Conservation (phyloP, 495 filamentous ascomycete genomes). For the Pseudoneurospora amorphoporcata region DNA sequence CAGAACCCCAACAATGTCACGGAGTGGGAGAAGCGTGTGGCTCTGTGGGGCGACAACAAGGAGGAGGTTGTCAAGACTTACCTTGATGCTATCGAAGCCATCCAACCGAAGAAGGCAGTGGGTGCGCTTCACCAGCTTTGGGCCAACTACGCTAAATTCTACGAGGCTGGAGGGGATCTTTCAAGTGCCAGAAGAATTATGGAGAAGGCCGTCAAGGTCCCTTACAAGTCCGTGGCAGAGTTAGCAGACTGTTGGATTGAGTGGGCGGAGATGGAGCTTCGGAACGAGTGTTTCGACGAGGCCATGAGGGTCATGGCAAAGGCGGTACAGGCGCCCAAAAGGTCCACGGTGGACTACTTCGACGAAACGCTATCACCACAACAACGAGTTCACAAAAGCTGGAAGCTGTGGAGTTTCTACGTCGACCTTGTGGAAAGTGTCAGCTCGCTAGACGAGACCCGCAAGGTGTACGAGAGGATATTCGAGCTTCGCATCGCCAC, state of each 20-base stretch:
- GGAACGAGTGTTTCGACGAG: slow-evolving; percentile 89
- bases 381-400: slow-evolving; percentile 96
- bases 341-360: slow-evolving; percentile 94
- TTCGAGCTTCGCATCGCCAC: slow-evolving; percentile 98
- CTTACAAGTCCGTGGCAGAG: slow-evolving; percentile 89
- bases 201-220: slow-evolving; percentile 96
- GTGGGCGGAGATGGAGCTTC: slow-evolving; percentile 96
- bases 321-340: slow-evolving; percentile 88
- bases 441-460: slow-evolving; percentile 81
- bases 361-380: slow-evolving; percentile 91
- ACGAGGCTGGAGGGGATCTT: slow-evolving; percentile 82
- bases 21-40: slow-evolving; percentile 95
- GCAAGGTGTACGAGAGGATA: slow-evolving; percentile 89
- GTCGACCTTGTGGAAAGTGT: slow-evolving; percentile 97
- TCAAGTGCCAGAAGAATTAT: slow-evolving; percentile 81
- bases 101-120: slow-evolving; percentile 89
- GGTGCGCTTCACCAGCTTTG: slow-evolving; percentile 92
- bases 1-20: slow-evolving; percentile 96
- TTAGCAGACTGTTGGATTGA: slow-evolving; percentile 97
- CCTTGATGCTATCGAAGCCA: slow-evolving; percentile 83
- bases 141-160: slow-evolving; percentile 97
- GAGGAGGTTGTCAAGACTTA: slow-evolving; percentile 88
- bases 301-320: slow-evolving; percentile 95
- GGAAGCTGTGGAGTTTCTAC: slow-evolving; percentile 99
- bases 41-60: slow-evolving; percentile 90